Conservation (phyloP, 129 eudicot genomes). For the Ambrosia trifida region DNA sequence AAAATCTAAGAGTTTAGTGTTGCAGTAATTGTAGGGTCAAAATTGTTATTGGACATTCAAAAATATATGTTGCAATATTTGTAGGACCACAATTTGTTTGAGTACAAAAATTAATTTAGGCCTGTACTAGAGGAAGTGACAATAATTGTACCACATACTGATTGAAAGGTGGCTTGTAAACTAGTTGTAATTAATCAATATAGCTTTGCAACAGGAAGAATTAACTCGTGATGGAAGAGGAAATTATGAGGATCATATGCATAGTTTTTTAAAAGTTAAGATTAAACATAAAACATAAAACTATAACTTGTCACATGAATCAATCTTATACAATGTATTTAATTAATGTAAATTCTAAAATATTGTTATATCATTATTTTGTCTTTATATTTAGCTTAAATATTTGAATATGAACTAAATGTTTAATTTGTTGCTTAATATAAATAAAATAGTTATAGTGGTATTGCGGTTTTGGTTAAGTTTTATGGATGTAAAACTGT, state of each 20-base stretch:
- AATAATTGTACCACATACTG: constrained; percentile 20
- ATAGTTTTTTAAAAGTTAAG: too few relatives aligned
- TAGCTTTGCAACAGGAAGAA: too few relatives aligned
- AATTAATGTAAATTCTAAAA: background rate
- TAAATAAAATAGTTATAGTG: background rate
- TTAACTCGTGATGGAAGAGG: too few relatives aligned
- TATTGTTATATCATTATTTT: background rate
- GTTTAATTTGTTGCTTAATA: background rate
- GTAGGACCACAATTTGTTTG: constrained; percentile 14
- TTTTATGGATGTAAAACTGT: too few relatives aligned
- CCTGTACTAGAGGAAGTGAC: constrained; percentile 2
- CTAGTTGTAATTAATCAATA: too few relatives aligned
- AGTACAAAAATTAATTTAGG: constrained; percentile 1
- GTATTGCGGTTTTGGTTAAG: too few relatives aligned
- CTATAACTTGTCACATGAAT: too few relatives aligned
- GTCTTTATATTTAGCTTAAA: background rate
- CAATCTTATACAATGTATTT: background rate
- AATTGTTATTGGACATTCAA: background rate
- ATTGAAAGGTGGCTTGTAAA: background rate
- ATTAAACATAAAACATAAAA: too few relatives aligned
- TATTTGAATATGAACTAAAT: background rate
- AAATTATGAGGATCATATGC: too few relatives aligned
- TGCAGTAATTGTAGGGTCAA: constrained; percentile 14
- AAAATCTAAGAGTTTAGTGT: background rate
- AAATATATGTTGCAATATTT: constrained; percentile 10